Base-by-base conservation (phyloP, 148 eudicot species). In the Limonium bicolor region DNA sequence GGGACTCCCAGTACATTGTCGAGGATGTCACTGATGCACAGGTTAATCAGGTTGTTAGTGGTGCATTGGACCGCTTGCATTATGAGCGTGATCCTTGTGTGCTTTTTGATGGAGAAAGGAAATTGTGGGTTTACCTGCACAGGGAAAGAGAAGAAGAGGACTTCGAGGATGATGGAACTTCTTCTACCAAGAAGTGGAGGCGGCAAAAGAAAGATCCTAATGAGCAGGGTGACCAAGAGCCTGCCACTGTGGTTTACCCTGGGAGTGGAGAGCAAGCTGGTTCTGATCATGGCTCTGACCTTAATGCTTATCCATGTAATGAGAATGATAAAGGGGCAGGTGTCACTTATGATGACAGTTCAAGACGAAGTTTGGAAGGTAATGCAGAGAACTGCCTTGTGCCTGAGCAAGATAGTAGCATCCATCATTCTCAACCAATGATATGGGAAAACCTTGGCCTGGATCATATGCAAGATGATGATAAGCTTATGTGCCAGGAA, bases 81-180 rank as follows among this genome's bases (percentile, higher is more conserved):
- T 90, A 90, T 58, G 97, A 90, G 54, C 87, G 85, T 14, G 97
- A 90, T 62, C 97, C 95, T 19, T 84, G 97, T 63, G 97, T 90
- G 18, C 87, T 67, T 44, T 90, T 68, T 59, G 95, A 90, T 27
- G 77, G 75, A 24, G 97, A 80, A 46, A 72, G 82, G 64, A 84
- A 84, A 61, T 64, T 90, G 64, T 90, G 97, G 97, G 93, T 76
- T 54, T 90, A 90, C 64, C 67, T 90, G 58, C 95, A 90, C 48
- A 62, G 97, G 65, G 85, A 75, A 7, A 75, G 95, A 55, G 95
- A 84, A 54, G 97, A 90, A 61, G 97, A 90, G 59, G 95, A 90
- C 56, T 90, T 84, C 56, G 97, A 90, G 57, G 95, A 90, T 56
- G 97, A 90, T 53, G 95, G 97, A 43, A 90, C 97, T 47, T 80